Percentiles rank a stretch among this genome's conserved stretches.
These are phyloP conservation scores for Trichoderma oligosporum DNA, from an alignment of 2,329 filamentous ascomycete species.

Conservation along the genomic window DNA sequence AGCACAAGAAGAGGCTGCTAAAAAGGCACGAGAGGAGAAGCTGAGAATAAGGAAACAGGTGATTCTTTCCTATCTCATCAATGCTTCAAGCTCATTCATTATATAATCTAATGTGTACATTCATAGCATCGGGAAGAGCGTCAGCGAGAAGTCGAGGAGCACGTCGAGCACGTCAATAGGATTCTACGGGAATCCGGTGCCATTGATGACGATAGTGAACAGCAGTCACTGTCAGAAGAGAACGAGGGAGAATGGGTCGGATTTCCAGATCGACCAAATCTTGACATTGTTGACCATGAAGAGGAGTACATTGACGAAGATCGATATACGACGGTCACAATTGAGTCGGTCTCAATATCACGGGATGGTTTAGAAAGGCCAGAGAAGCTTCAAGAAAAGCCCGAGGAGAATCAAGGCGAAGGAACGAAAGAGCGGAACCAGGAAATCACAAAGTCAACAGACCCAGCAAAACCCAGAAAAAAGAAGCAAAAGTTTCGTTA, in stretches of 20 bases:
- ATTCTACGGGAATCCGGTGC: constrained; percentile 59
- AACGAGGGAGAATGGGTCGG: constrained; percentile 62
- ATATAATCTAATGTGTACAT: not conserved
- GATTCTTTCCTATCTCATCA: constrained; percentile 26
- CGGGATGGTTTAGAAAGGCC: constrained; percentile 65
- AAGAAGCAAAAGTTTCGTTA: constrained; percentile 93
- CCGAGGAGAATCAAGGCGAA: constrained; percentile 34
- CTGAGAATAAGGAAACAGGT: constrained; percentile 73
- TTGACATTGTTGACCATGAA: constrained; percentile 67
- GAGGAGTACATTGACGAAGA: constrained; percentile 97
- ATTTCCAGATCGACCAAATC: constrained; percentile 50
- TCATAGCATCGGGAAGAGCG: constrained; percentile 76
- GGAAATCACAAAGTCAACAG: constrained; percentile 31
- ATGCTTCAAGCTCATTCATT: no score
- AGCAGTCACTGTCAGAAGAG: constrained; percentile 26
- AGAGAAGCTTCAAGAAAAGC: constrained; percentile 37
- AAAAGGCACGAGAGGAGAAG: constrained; percentile 73
- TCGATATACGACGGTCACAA: constrained; percentile 88
- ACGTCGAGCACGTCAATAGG: constrained; percentile 72
- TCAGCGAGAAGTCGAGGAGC: constrained; percentile 74
- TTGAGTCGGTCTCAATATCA: constrained; percentile 81
- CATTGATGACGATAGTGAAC: constrained; percentile 34
- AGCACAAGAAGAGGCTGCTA: constrained; percentile 76
- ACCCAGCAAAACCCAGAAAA: constrained; percentile 56
- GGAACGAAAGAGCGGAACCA: constrained; percentile 29